These are phyloP conservation scores for Saccharomyces pastorianus DNA, from an alignment of 1,139 yeast genomes.

Conservation along the genomic window DNA sequence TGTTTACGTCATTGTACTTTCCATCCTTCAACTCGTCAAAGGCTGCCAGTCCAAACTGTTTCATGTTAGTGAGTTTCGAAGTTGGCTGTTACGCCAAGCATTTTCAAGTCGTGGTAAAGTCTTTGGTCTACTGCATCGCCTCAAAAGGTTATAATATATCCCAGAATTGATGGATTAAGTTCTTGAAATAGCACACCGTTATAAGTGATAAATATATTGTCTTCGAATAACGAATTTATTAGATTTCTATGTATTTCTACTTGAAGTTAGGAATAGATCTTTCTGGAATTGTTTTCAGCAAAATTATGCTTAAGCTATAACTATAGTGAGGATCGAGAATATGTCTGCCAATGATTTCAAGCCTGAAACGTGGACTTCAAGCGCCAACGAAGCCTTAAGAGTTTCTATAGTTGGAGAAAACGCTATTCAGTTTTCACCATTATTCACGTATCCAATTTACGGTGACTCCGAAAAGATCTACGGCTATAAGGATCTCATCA, in stretches of 20 bases:
- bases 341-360: slow-evolving; percentile 25
- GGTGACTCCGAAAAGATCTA: slow-evolving; percentile 86
- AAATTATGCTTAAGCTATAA: not conserved
- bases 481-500: slow-evolving; percentile 66
- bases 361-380: slow-evolving; percentile 59
- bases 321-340: not conserved
- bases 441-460: slow-evolving; percentile 83
- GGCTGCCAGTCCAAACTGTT: slow-evolving; percentile 28
- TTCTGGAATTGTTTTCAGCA: not conserved
- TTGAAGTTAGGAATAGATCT: no score
- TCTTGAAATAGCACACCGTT: not conserved
- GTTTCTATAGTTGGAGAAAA: slow-evolving; percentile 48
- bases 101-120: not conserved
- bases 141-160: not conserved
- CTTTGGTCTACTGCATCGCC: not conserved
- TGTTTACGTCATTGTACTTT: slow-evolving; percentile 12
- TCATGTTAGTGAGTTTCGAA: slow-evolving; percentile 11
- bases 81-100: not conserved
- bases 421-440: slow-evolving; percentile 57
- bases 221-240: not conserved
- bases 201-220: not conserved
- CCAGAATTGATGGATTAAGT: not conserved
- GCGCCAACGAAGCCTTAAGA: slow-evolving; percentile 57
- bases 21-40: slow-evolving; percentile 15
- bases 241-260: not conserved